Evolutionary conservation across 148 eudicot genomes (phyloP).

Genomic region (Spergularia bocconei): DNA sequence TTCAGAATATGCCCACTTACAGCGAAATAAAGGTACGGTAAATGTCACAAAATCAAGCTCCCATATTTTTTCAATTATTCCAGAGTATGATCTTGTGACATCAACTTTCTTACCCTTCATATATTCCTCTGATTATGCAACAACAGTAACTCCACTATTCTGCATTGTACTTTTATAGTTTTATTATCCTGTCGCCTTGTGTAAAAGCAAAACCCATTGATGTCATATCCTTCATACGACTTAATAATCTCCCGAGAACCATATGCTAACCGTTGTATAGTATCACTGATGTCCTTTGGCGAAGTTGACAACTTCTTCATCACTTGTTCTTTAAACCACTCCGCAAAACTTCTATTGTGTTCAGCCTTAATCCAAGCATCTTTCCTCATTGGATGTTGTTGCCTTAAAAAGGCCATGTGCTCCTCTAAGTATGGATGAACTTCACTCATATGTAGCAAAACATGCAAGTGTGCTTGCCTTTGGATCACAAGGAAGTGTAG

Average conservation of each 20-base stretch:
- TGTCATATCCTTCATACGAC: conserved; percentile 11
- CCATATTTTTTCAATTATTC: too few species aligned
- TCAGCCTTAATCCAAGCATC: neutral
- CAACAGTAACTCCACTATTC: conserved; percentile 4
- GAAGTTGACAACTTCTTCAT: neutral
- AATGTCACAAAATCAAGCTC: too few species aligned
- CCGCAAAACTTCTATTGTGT: neutral
- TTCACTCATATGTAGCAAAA: neutral
- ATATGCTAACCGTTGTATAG: neutral
- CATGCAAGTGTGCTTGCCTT: neutral
- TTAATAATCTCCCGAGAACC: neutral
- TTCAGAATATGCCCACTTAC: too few species aligned
- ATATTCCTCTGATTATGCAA: neutral
- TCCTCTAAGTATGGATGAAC: conserved; percentile 9
- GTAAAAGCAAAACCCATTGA: conserved; percentile 3
- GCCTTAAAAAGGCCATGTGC: neutral
- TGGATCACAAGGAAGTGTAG: neutral
- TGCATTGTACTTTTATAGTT: conserved; percentile 14
- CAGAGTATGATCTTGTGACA: too few species aligned
- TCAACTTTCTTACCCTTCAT: neutral
- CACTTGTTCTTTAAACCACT: neutral
- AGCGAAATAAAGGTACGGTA: too few species aligned
- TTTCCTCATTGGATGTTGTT: neutral
- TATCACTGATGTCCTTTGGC: neutral
- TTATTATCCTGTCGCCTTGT: neutral